Evolutionary conservation across 139 green algal genomes (phyloP), one percentile per base, ranked within the genome.

Genomic region (Tetradesmus obliquus): DNA sequence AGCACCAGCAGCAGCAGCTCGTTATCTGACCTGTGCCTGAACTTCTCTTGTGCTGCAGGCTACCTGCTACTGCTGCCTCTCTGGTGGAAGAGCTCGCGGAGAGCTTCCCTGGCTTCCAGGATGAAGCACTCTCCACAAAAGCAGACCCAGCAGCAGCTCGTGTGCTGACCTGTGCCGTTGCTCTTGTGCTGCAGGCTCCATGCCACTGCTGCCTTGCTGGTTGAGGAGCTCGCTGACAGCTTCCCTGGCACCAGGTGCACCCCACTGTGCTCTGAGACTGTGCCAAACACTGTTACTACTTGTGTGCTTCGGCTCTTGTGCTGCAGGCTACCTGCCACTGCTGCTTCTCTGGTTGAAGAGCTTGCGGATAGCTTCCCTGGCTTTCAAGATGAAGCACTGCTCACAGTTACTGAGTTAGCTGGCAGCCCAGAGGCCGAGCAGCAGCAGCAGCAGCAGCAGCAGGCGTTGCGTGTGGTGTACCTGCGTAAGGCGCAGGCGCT

Each of bases 401-500:
- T 84, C 66, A 82, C 66, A 45, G 79, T 15, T 20, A 13, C 62
- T 12, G 62, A 72, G 12, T 2, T n/a, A 82, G 76, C 15, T 10
- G 22, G 76, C 76, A 53, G 76, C 76, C 15, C n/a, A 55, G 24
- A 17, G 72, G 17, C 4, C 19, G 53, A 60, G 62, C 60, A 90
- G 71, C 71, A 90, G 51, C 86, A 84, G 86, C 51, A 69, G 71
- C 71, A 69, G 86, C 71, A 83, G 86, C 69, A 90, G 51, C 9
- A 15, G 69, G 80, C 80, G 2, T 54, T 74, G 15, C 87, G 90
- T 45, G 93, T 96, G 53, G 51, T 55, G 60, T 95, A 94, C 51
- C 89, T 92, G 45, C 89, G 95, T 53, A 95, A 94, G 84, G 94
- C 94, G n/a, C 94, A 96, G 93, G 92, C 90, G 1, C 91, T 95